A percentile compares a stretch with the other conserved stretches of the same genome.
phyloP scores from a whole-genome alignment of 106 monocot genomes.

The Agapanthus africanus region DNA sequence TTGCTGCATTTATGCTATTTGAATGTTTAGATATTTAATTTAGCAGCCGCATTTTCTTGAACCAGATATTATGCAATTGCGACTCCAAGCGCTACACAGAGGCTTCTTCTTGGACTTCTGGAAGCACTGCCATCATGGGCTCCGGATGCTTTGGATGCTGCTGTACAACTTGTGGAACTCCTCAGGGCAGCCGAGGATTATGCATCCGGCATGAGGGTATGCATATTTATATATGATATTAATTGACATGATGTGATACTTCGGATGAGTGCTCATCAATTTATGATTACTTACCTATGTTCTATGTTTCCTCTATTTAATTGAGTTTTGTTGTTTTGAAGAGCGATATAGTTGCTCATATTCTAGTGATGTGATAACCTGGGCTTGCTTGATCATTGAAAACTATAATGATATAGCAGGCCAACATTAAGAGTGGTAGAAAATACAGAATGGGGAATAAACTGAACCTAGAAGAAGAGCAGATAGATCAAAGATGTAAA shows the following conservation, averaged over 20 bases:
- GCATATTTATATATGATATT: background rate
- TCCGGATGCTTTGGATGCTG: constrained; percentile 96
- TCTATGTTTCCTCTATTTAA: background rate
- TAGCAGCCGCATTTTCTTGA: constrained; percentile 6
- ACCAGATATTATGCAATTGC: constrained; percentile 98
- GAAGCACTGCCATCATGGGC: constrained; percentile 99
- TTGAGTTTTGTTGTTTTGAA: background rate
- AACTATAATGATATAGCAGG: too few species aligned
- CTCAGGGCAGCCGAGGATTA: constrained; percentile 97
- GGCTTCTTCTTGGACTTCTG: constrained; percentile 92
- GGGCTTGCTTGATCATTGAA: background rate
- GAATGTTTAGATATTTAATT: background rate
- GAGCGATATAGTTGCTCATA: background rate
- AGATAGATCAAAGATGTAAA: too few species aligned
- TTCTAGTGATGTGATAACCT: background rate
- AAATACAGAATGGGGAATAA: too few species aligned
- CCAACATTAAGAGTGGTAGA: too few species aligned
- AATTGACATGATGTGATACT: background rate
- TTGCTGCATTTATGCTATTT: background rate
- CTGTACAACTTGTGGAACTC: constrained; percentile 96
- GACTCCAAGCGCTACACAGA: constrained; percentile 92
- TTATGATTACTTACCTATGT: too few species aligned
- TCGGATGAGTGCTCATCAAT: too few species aligned
- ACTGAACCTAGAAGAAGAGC: too few species aligned
- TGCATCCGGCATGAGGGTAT: constrained; percentile 83